These are phyloP conservation scores for Zygosaccharomyces gambellarensis DNA, from an alignment of 805 yeast genomes.

Conservation along the genomic window DNA sequence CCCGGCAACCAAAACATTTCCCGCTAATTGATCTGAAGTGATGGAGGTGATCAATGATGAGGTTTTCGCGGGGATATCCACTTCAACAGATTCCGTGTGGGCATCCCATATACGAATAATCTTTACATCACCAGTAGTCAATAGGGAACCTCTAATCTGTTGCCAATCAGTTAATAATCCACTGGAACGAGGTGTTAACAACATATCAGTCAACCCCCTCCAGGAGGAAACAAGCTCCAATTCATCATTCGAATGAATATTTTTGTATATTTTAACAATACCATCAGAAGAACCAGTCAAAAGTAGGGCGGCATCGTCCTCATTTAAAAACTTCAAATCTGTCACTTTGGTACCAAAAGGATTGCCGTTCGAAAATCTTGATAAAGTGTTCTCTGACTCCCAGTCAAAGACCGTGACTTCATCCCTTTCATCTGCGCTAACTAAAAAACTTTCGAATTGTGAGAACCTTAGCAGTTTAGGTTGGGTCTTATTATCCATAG, in stretches of 20 bases:
- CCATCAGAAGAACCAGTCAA: constrained; percentile 93
- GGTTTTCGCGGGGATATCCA: constrained; percentile 87
- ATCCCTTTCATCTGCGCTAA: constrained; percentile 79
- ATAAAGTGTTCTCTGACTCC: constrained; percentile 53
- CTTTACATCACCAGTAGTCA: constrained; percentile 93
- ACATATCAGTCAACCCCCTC: constrained; percentile 86
- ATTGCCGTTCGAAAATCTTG: constrained; percentile 75
- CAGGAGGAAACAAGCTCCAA: constrained; percentile 76
- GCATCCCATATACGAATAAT: constrained; percentile 95
- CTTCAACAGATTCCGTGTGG: constrained; percentile 79
- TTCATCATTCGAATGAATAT: constrained; percentile 54
- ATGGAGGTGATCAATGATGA: constrained; percentile 82
- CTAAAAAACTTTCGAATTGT: constrained; percentile 82
- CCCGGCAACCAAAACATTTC: constrained; percentile 84
- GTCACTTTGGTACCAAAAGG: constrained; percentile 86
- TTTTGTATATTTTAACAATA: constrained; percentile 77
- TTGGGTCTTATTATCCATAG: constrained; percentile 68
- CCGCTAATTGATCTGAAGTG: constrained; percentile 94
- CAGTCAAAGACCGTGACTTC: constrained; percentile 86
- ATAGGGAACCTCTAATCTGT: constrained; percentile 83
- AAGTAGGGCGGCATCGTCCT: constrained; percentile 82
- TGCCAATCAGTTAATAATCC: constrained; percentile 95
- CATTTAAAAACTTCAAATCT: constrained; percentile 80
- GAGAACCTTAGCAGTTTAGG: constrained; percentile 77
- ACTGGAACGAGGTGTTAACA: constrained; percentile 72